Evolutionary conservation across 164 flowering plant genomes (phyloP).

Genomic region (Macadamia tetraphylla): DNA sequence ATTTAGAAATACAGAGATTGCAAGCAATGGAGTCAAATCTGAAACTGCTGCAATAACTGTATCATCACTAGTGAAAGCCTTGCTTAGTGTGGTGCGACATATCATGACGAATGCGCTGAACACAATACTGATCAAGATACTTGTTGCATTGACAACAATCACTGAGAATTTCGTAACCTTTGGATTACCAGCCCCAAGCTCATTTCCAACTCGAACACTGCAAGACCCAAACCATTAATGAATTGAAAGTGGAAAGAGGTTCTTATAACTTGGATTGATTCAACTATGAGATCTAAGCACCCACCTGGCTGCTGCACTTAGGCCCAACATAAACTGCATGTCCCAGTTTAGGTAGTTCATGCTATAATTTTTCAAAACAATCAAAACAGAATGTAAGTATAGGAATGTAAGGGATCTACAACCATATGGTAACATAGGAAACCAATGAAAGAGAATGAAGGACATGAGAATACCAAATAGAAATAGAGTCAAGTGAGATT

Average conservation of each 20-base stretch:
- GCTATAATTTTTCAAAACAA: slow-evolving; percentile 27
- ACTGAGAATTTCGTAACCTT: slow-evolving; percentile 47
- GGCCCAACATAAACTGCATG: slow-evolving; percentile 61
- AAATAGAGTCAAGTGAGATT: slow-evolving; percentile 49
- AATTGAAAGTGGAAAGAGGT: background rate
- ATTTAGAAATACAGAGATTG: slow-evolving; percentile 50
- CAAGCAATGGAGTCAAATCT: slow-evolving; percentile 42
- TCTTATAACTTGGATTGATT: background rate
- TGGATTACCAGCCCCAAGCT: slow-evolving; percentile 54
- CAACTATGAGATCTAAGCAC: background rate
- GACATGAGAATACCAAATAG: slow-evolving; percentile 41
- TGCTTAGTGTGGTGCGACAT: slow-evolving; percentile 33
- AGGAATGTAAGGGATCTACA: background rate
- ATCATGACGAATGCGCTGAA: slow-evolving; percentile 40
- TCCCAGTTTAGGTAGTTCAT: slow-evolving; percentile 72
- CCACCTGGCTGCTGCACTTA: slow-evolving; percentile 53
- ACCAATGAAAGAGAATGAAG: background rate
- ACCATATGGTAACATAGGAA: too few species aligned
- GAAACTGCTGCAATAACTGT: slow-evolving; percentile 47
- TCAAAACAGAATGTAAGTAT: background rate
- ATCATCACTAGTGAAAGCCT: slow-evolving; percentile 41
- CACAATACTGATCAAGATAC: slow-evolving; percentile 38
- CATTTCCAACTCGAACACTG: slow-evolving; percentile 58
- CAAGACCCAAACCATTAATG: background rate
- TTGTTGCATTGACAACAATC: slow-evolving; percentile 39